Conservation (phyloP, 371 early-diverging fungal species). For the Apophysomyces elegans region DNA sequence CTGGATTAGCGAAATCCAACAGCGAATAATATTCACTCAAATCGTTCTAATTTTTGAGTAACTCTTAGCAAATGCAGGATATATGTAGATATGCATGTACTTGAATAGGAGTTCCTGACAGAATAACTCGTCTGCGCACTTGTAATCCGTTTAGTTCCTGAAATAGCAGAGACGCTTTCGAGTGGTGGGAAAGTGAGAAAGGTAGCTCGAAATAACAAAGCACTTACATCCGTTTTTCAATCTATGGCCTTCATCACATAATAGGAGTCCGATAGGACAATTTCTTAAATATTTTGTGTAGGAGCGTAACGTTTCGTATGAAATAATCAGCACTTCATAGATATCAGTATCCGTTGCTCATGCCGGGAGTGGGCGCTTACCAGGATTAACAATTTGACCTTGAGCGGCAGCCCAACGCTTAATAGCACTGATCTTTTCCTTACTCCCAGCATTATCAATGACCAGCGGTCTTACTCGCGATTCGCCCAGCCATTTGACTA, state of each 20-base stretch:
- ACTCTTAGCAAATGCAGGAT: neutral
- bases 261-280: conserved; percentile 87
- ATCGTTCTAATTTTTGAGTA: conserved; percentile 70
- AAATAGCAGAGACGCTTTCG: conserved; percentile 80
- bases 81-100: conserved; percentile 27
- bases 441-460: conserved; percentile 86
- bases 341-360: neutral
- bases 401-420: conserved; percentile 82
- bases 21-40: conserved; percentile 94
- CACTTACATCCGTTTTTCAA: conserved; percentile 83
- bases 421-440: conserved; percentile 83
- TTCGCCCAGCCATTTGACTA: conserved; percentile 92
- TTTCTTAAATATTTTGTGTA: conserved; percentile 76
- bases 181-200: neutral
- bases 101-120: conserved; percentile 98
- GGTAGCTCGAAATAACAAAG: neutral
- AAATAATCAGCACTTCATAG: conserved; percentile 85
- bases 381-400: conserved; percentile 83
- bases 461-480: conserved; percentile 80
- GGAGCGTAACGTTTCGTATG: conserved; percentile 91
- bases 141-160: conserved; percentile 83
- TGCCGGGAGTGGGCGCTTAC: conserved; percentile 32
- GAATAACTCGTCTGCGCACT: conserved; percentile 87
- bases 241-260: conserved; percentile 98
- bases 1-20: conserved; percentile 94